These are phyloP conservation scores for Suillus occidentalis DNA, from an alignment of 768 basidiomycete genomes.

Conservation along the genomic window DNA sequence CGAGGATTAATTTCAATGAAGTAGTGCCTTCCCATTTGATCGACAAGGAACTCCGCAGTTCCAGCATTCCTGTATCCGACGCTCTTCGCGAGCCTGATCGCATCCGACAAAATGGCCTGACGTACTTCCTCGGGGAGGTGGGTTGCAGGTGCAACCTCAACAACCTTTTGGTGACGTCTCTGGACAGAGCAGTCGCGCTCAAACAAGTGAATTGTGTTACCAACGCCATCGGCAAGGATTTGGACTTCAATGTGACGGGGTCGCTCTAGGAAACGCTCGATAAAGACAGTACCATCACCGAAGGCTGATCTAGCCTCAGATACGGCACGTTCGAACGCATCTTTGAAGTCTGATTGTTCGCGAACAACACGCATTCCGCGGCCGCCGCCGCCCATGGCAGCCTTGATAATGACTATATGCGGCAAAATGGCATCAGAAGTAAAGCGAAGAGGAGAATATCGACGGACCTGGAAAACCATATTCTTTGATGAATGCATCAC, in stretches of 20 bases:
- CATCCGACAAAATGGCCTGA: constrained; percentile 83
- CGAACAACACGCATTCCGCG: constrained; percentile 99
- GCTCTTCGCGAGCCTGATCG: constrained; percentile 91
- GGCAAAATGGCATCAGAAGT: constrained; percentile 8
- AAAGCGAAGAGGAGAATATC: neutral
- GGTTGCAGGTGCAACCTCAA: constrained; percentile 96
- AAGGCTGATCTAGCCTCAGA: constrained; percentile 96
- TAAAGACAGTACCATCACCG: constrained; percentile 98
- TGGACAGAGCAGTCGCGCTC: constrained; percentile 99
- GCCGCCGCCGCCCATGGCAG: constrained; percentile 98
- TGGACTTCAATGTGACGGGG: constrained; percentile 99
- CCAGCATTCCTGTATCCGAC: constrained; percentile 97
- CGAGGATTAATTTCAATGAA: constrained; percentile 99
- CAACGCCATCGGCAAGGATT: constrained; percentile 84
- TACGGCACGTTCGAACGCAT: constrained; percentile 87
- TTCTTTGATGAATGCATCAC: constrained; percentile 88
- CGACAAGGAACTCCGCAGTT: constrained; percentile 97
- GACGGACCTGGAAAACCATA: constrained; percentile 86
- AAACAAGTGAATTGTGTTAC: constrained; percentile 97
- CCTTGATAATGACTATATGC: constrained; percentile 91
- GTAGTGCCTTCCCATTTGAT: constrained; percentile 94
- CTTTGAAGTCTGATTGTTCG: constrained; percentile 88
- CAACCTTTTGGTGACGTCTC: constrained; percentile 97
- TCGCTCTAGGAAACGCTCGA: constrained; percentile 95
- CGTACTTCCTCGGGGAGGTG: constrained; percentile 90